Percentiles rank a stretch among this genome's conserved stretches.
These are phyloP conservation scores for Russula earlei DNA, from an alignment of 768 basidiomycete species.

Conservation along the genomic window DNA sequence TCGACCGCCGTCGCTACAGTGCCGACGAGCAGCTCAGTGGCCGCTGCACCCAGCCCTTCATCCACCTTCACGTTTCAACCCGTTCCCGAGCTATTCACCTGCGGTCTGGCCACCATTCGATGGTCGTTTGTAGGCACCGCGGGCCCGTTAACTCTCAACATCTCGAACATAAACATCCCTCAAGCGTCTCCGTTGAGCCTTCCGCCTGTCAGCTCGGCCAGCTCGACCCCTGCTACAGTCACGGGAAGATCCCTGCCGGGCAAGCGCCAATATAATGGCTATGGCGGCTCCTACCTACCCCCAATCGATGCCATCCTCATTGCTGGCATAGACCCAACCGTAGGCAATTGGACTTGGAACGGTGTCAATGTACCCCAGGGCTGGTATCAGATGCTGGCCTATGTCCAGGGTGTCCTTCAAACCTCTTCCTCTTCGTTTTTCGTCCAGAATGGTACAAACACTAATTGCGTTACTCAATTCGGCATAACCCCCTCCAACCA, in stretches of 20 bases:
- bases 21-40: neutral
- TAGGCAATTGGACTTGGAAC: constrained; percentile 32
- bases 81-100: constrained; percentile 29
- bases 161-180: constrained; percentile 32
- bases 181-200: constrained; percentile 19
- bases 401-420: constrained; percentile 1
- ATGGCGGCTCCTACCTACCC: constrained; percentile 10
- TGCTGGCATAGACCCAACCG: constrained; percentile 25
- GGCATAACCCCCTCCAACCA: neutral
- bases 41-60: neutral
- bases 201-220: constrained; percentile 13
- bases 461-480: constrained; percentile 27
- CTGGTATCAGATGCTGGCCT: constrained; percentile 34
- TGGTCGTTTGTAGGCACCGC: constrained; percentile 22
- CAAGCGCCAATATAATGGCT: constrained; percentile 7
- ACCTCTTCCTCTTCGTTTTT: constrained; percentile 28
- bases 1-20: neutral
- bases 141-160: constrained; percentile 27
- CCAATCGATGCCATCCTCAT: constrained; percentile 24
- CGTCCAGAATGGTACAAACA: constrained; percentile 30
- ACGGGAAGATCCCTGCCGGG: neutral
- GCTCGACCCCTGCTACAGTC: neutral
- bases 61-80: neutral
- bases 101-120: constrained; percentile 26
- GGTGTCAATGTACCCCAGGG: constrained; percentile 40